Evolutionary conservation across 169 alveolate species (phyloP).

Genomic region (Theileria orientalis): DNA sequence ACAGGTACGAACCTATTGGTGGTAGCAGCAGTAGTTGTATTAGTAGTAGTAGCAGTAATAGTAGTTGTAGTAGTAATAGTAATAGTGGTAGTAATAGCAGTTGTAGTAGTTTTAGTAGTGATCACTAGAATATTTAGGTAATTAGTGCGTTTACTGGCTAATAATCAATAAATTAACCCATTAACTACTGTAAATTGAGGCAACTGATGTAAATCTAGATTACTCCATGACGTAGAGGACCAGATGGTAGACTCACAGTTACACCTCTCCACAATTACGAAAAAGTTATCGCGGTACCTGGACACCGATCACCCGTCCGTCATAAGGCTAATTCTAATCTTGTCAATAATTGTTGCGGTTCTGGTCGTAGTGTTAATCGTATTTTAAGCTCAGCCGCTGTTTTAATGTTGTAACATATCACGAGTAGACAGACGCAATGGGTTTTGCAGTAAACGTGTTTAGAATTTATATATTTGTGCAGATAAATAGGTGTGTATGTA

Average conservation of each 20-base stretch:
- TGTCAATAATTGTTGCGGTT: conserved; percentile 29
- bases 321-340: conserved; percentile 36
- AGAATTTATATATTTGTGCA: neutral
- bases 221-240: conserved; percentile 22
- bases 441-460: neutral
- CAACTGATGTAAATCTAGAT: neutral
- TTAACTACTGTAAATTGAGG: neutral
- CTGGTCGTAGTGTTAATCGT: conserved; percentile 41
- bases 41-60: no score
- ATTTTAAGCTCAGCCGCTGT: conserved; percentile 41
- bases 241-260: conserved; percentile 45
- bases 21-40: no score
- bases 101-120: no score
- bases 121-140: neutral
- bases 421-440: neutral
- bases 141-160: neutral
- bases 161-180: neutral
- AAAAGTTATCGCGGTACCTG: conserved; percentile 48
- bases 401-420: neutral
- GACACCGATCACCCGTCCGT: conserved; percentile 64
- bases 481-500: no score
- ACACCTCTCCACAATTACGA: conserved; percentile 29
- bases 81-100: no score
- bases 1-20: conserved; percentile 1
- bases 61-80: no score